Evolutionary conservation across 371 early-diverging fungal genomes (phyloP).

Genomic region (Umbelopsis sp.): DNA sequence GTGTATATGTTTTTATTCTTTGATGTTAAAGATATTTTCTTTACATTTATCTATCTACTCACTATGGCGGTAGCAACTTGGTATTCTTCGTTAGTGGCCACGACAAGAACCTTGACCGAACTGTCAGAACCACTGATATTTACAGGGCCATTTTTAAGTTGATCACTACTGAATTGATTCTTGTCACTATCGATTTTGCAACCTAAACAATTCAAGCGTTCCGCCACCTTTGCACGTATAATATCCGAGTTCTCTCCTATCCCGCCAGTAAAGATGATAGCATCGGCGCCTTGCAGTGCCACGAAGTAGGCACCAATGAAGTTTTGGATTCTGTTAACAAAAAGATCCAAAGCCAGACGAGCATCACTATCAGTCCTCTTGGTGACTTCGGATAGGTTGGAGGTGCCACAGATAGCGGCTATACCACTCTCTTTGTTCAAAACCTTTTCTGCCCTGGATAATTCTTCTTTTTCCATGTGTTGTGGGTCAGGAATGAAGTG

Average conservation of each 20-base stretch:
- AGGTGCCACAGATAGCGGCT: conserved; percentile 37
- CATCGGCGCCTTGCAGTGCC: conserved; percentile 32
- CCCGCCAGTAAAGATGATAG: conserved; percentile 45
- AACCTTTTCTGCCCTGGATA: conserved; percentile 42
- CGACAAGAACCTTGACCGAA: conserved; percentile 28
- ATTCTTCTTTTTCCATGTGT: conserved; percentile 21
- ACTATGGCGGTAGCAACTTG: conserved; percentile 34
- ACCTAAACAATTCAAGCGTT: conserved; percentile 31
- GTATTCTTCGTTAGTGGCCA: conserved; percentile 47
- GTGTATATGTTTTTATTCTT: too few relatives aligned
- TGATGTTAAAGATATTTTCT: too few relatives aligned
- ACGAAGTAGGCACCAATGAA: conserved; percentile 43
- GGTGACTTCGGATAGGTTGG: conserved; percentile 35
- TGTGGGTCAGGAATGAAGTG: conserved; percentile 27
- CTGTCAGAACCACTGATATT: conserved; percentile 26
- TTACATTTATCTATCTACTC: not conserved
- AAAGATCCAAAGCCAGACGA: conserved; percentile 35
- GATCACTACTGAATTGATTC: conserved; percentile 26
- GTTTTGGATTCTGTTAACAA: conserved; percentile 40
- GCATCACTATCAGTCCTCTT: conserved; percentile 22
- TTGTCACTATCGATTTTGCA: conserved; percentile 26
- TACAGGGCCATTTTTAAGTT: conserved; percentile 10
- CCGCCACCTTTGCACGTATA: conserved; percentile 27
- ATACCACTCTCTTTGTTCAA: conserved; percentile 42
- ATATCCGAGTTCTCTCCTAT: conserved; percentile 40